Evolutionary conservation across 257 asterid genomes (phyloP), one percentile per base, ranked within the genome.

Genomic region (Scutellaria galericulata): DNA sequence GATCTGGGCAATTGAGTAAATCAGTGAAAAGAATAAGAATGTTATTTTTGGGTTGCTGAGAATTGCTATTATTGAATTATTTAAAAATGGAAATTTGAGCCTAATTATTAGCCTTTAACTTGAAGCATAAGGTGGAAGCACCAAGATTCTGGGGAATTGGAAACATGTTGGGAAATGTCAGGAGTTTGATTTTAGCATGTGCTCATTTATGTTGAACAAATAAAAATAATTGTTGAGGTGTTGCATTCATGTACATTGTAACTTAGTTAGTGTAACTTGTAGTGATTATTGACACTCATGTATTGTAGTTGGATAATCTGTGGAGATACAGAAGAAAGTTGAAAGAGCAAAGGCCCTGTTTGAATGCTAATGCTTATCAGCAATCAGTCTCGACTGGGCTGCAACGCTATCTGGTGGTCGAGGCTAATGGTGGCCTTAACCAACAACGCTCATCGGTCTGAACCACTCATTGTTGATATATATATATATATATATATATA

Each of bases 381-480:
- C 80, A 62, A 41, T 59, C 85, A 85, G 96, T 56, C 41, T 66
- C 80, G 24, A 74, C 78, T 1, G 77, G 37, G 69, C 70, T 77
- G 66, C 86, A 75, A 59, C 83, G 70, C 11, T 92, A 86, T 81
- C 74, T 92, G 64, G 75, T 89, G 66, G 85, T 92, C 9, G 96
- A 92, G 47, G 96, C 97, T 80, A 92, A 92, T 77, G 97, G 97
- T 75, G 97, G 97, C 59, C 87, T 92, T 41, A 92, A 92, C 79
- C 97, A 92, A 82, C 97, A 92, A 74, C 87, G 97, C 13, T 85
- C 96, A 64, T 92, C 97, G 77, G 97, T 92, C 81, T 77, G 90
- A 18, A 70, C 31, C 12, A 18, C 31, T 42, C 18, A 20, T 35
- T 68, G 64, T 39, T 68, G 53, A 40, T 13, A 37, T 7, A 51